Evolutionary conservation across 306 rosid genomes (phyloP).

Genomic region (Quercus berberidifolia): DNA sequence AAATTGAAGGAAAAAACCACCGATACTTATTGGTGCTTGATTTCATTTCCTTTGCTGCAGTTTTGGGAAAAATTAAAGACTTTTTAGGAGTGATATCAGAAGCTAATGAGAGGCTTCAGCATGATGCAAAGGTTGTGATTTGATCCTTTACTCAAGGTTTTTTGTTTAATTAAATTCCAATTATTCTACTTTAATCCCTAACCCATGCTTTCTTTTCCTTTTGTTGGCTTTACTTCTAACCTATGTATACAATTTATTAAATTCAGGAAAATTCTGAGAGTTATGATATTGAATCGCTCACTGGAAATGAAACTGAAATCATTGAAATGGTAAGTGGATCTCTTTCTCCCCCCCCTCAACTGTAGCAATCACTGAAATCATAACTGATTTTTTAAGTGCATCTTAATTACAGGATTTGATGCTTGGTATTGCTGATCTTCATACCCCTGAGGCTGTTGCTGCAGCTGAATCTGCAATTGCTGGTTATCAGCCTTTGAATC

Average conservation of each 20-base stretch:
- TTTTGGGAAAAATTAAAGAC: slow-evolving; percentile 46
- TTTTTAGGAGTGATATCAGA: slow-evolving; percentile 73
- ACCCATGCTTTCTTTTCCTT: neutral
- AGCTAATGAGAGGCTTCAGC: slow-evolving; percentile 60
- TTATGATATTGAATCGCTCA: slow-evolving; percentile 70
- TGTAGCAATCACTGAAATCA: slow-evolving; percentile 8
- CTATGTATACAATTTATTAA: neutral
- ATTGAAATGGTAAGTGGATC: slow-evolving; percentile 53
- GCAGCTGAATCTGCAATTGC: slow-evolving; percentile 82
- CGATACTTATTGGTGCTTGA: slow-evolving; percentile 1
- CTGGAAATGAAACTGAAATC: slow-evolving; percentile 72
- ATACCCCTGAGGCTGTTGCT: slow-evolving; percentile 82
- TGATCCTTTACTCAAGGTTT: slow-evolving; percentile 4
- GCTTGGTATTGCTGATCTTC: slow-evolving; percentile 87
- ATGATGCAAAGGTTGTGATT: slow-evolving; percentile 63
- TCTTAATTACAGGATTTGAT: slow-evolving; percentile 62
- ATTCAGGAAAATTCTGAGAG: slow-evolving; percentile 55
- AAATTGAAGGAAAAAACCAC: neutral
- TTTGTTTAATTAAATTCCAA: neutral
- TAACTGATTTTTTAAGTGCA: neutral
- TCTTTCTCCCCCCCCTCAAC: neutral
- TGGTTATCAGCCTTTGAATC: slow-evolving; percentile 48
- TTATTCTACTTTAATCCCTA: neutral
- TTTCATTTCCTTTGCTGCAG: slow-evolving; percentile 25
- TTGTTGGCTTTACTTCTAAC: neutral